Evolutionary conservation across 768 basidiomycete species (phyloP).

Genomic region (Panellus pusillus): DNA sequence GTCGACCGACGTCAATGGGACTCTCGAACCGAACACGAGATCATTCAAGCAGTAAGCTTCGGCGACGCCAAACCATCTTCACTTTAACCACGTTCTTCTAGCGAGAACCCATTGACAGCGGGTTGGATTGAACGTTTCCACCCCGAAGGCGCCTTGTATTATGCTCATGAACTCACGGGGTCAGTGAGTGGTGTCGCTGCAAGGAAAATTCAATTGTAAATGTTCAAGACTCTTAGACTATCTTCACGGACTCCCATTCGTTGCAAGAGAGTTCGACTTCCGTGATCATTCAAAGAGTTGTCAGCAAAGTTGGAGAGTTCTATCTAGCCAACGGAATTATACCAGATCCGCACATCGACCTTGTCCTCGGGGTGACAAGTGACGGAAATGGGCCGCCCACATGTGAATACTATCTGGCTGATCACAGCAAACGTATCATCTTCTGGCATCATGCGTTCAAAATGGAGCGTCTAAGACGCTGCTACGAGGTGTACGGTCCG

Average conservation of each 20-base stretch:
- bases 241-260: not conserved
- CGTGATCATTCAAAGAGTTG: not conserved
- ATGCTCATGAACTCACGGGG: constrained; percentile 1
- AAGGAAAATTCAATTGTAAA: not conserved
- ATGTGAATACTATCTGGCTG: constrained; percentile 6
- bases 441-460: constrained; percentile 11
- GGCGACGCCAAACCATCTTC: not conserved
- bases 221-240: not conserved
- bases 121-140: not conserved
- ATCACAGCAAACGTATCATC: constrained; percentile 1
- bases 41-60: not conserved
- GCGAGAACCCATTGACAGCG: constrained; percentile 8
- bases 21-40: not conserved
- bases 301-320: not conserved
- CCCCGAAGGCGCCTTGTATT: constrained; percentile 13
- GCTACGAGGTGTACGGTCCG: constrained; percentile 1
- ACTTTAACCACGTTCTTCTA: not conserved
- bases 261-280: not conserved
- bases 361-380: not conserved
- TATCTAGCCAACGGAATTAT: not conserved
- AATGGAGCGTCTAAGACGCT: not conserved
- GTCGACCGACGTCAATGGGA: not conserved
- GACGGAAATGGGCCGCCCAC: not conserved
- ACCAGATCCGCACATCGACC: not conserved
- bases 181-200: not conserved